Evolutionary conservation across 352 stramenopile genomes (phyloP), one percentile per base, ranked within the genome.

Genomic region (Phytophthora aleatoria): DNA sequence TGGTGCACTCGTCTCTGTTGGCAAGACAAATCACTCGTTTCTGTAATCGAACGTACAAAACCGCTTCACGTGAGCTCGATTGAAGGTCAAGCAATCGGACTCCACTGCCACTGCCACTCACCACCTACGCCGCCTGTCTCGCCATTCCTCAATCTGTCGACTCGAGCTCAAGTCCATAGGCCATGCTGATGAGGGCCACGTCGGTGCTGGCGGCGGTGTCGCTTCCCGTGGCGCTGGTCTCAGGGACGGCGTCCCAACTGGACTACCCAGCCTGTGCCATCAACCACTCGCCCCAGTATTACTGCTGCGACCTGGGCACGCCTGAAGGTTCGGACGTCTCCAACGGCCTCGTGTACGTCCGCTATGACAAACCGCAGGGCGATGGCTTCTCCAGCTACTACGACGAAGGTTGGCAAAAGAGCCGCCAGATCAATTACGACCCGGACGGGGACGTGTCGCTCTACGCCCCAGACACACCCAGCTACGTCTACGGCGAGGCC

Each of bases 341-440:
- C 26, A 77, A 76, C 52, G 59, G 70, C 20, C 59, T 79, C 33
- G 47, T 90, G 50, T 92, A 87, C 72, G 73, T 77, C 43, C 70
- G 78, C 59, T 92, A 83, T 73, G 77, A 88, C 49, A 82, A 80
- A 24, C 83, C 83, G 27, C 48, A 68, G 2, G 77, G 81, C 24
- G 64, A 50, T 3, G 67, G 69, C 45, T 90, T 68, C 50, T 77
- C 63, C 39, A 74, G 62, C 31, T 83, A 81, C 61, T 90, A 89
- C 71, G 71, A 87, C 43, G 77, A 92, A 61, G 83, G 83, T 30
- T 92, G 83, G 83, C 60, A 66, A 5, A 82, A 85, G 67, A 73
- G 67, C 47, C 79, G 83, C 45, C 79, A 87, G 64, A 74, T 92
- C 59, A 81, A 90, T 71, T 92, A 73, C 69, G 71, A 76, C 50